These are phyloP conservation scores for Oldenlandia corymbosa DNA, from an alignment of 257 asterid genomes.

Conservation along the genomic window DNA sequence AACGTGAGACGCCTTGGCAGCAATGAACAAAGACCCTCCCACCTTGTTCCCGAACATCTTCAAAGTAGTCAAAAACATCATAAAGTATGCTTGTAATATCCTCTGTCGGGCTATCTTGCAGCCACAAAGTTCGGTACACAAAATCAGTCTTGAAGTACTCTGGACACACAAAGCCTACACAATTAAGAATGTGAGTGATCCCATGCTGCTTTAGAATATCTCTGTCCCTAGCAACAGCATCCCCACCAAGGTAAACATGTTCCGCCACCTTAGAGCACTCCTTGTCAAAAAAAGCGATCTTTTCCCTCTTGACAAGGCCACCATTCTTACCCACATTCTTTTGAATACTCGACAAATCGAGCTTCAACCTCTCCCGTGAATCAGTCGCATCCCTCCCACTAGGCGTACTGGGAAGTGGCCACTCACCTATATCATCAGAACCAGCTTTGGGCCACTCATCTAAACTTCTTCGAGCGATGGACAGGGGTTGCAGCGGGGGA, in stretches of 20 bases:
- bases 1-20: constrained; percentile 50
- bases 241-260: constrained; percentile 45
- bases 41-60: constrained; percentile 43
- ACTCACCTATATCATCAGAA: constrained; percentile 53
- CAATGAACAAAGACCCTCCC: constrained; percentile 51
- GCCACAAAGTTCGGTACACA: constrained; percentile 44
- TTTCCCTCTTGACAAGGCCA: constrained; percentile 41
- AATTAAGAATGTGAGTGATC: constrained; percentile 45
- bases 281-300: constrained; percentile 43
- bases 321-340: constrained; percentile 30
- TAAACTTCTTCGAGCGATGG: constrained; percentile 46
- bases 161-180: constrained; percentile 49
- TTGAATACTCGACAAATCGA: constrained; percentile 45
- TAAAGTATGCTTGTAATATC: constrained; percentile 53
- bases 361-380: constrained; percentile 44
- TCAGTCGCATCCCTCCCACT: constrained; percentile 31
- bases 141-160: constrained; percentile 46
- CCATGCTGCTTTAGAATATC: constrained; percentile 38
- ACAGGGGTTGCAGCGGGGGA: constrained; percentile 45
- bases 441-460: constrained; percentile 62
- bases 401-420: constrained; percentile 47
- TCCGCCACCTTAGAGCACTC: constrained; percentile 49
- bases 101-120: constrained; percentile 53
- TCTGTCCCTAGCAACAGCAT: constrained; percentile 45
- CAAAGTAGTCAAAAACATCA: constrained; percentile 56